Evolutionary conservation across 805 yeast species (phyloP), one percentile per base, ranked within the genome.

Genomic region (Teunomyces panamensis): DNA sequence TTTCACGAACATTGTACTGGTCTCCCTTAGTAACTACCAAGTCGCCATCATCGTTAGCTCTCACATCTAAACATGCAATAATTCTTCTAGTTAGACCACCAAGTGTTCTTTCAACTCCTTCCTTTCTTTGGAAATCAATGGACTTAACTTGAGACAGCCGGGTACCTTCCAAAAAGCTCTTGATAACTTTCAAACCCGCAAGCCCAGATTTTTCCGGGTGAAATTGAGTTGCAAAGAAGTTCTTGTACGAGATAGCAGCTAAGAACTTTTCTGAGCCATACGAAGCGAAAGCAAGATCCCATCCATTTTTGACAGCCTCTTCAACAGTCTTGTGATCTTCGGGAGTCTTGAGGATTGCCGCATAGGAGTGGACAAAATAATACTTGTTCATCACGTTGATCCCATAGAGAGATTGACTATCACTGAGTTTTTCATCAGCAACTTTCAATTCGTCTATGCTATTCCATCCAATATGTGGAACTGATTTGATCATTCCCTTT

Each of bases 381-480:
- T 88, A 94, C 63, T 89, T 86, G 55, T 80, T 78, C 41, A 68
- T 69, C 26, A 85, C 83, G 52, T 81, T 80, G 44, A 94, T 68
- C 1, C 87, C 86, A 63, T 73, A 92, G 24, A 87, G 69, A 4
- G 71, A 48, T 33, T 53, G 41, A 42, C 59, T 62, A 7, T 60
- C 52, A 1, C 60, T 48, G 14, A 68, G 49, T 2, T 64, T 30
- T 54, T 51, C 45, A 3, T 64, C 59, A 14, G 58, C 62, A 4
- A 56, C 53, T 13, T 50, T 54, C 28, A 68, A 59, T 2, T 57
- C 47, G 9, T 59, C 58, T 9, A 75, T 65, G 42, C 79, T 76
- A 63, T 90, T 92, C 99, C 99, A 94, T 14, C 99, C 99, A 53
- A 94, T 92, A 56, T 89, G 91, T 1, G 99, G 99, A 6, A 94